Evolutionary conservation across 768 basidiomycete genomes (phyloP), one percentile per base, ranked within the genome.

Genomic region (Macrolepiota albuminosa): DNA sequence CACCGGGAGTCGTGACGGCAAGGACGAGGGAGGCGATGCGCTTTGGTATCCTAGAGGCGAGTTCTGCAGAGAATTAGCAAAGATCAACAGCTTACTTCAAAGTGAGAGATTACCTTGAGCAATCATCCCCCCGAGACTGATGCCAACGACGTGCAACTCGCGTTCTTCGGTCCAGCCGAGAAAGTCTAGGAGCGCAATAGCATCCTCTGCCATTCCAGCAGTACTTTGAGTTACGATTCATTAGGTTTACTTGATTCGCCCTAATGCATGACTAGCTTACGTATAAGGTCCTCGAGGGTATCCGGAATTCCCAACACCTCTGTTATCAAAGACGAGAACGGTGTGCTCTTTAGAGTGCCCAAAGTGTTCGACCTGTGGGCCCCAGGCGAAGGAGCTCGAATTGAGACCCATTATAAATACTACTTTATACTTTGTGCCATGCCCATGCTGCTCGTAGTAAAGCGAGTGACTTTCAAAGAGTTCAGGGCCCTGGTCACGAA

Each of bases 361-460:
- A 64, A 93, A 91, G 67, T 87, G 76, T 4, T 78, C 70, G 3
- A 93, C 86, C 69, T 93, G 89, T 0, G 73, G 66, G 0, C 69
- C 67, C 91, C 88, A 91, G 1, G 78, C 77, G 66, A 86, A 89
- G 5, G 79, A 83, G 63, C 75, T 84, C 56, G 79, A 77, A 69
- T 87, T 89, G 61, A 92, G 64, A 3, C 92, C 91, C 89, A 90
- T 91, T 64, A 94, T 85, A 64, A 91, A 83, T 1, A 93, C 67
- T 18, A 93, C 70, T 66, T 89, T 91, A 60, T 66, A 69, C 61
- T 79, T 76, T 10, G 79, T 78, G 0, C 87, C 86, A 4, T 63
- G 72, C 3, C 91, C 92, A 70, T 94, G 92, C 43, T 86, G 80
- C 69, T 92, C 89, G 62, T 81, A 93, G 71, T 93, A 94, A 2